phyloP scores from a whole-genome alignment of 2,329 filamentous ascomycete genomes.

The Botrytis cinerea region DNA sequence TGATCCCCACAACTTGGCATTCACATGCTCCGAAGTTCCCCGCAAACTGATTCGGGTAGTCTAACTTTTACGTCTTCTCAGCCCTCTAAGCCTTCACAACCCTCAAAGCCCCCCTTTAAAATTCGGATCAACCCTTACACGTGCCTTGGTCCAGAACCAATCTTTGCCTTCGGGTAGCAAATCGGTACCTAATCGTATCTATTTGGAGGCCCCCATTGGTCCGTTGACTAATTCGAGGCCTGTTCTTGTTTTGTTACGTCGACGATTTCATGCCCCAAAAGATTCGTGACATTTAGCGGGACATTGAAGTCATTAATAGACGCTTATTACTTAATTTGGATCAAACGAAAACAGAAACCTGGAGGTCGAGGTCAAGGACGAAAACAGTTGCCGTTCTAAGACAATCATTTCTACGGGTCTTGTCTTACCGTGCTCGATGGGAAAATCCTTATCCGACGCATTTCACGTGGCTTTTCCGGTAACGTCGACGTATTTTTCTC shows the following conservation, averaged over 20 bases:
- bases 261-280: not conserved
- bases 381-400: slow-evolving; percentile 19
- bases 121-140: not conserved
- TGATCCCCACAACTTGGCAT: slow-evolving; percentile 20
- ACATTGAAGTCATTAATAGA: not conserved
- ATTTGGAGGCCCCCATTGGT: not conserved
- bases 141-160: not conserved
- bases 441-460: slow-evolving; percentile 15
- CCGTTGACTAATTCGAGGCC: slow-evolving; percentile 14
- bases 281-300: not conserved
- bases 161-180: not conserved
- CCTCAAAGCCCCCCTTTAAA: not conserved
- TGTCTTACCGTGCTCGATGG: slow-evolving; percentile 12
- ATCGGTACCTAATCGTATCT: slow-evolving; percentile 8
- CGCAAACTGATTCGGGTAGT: slow-evolving; percentile 20
- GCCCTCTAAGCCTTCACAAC: not conserved
- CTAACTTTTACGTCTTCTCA: slow-evolving; percentile 1
- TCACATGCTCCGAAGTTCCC: slow-evolving; percentile 26
- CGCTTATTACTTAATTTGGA: not conserved
- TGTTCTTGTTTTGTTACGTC: not conserved
- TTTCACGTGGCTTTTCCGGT: slow-evolving; percentile 12
- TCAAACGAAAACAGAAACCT: slow-evolving; percentile 17
- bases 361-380: slow-evolving; percentile 6
- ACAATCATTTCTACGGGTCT: not conserved
- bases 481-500: not conserved